Conservation (phyloP, 345 rosid species). For the Melaleuca quinquenervia region DNA sequence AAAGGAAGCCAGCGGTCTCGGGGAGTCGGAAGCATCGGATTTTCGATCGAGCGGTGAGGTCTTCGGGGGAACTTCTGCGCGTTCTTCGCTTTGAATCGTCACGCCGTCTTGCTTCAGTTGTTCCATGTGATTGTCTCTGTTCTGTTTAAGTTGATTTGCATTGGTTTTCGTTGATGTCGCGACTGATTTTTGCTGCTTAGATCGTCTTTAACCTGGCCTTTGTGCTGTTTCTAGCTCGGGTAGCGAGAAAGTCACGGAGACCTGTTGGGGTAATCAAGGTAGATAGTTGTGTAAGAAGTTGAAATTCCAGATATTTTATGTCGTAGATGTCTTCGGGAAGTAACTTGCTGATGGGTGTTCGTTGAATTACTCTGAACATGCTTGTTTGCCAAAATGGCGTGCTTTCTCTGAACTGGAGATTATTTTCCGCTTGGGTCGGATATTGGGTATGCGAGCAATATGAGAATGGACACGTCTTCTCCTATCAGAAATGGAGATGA, state of each 20-base stretch:
- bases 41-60: not conserved
- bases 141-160: not conserved
- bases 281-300: not conserved
- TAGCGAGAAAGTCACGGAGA: not conserved
- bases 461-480: not conserved
- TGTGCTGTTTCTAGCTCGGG: not conserved
- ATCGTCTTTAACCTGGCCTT: not conserved
- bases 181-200: not conserved
- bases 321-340: conserved; percentile 2
- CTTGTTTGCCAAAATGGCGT: not conserved
- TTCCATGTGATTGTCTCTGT: not conserved
- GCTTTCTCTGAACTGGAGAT: not conserved
- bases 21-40: not conserved
- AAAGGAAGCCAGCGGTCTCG: not conserved
- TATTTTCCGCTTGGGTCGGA: not conserved
- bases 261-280: not conserved
- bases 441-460: not conserved
- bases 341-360: not conserved
- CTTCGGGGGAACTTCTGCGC: not conserved
- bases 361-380: not conserved
- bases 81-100: not conserved
- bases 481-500: not conserved
- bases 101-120: not conserved
- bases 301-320: not conserved
- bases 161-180: not conserved